Evolutionary conservation across 805 yeast genomes (phyloP).

Genomic region (Lachancea lanzarotensis): DNA sequence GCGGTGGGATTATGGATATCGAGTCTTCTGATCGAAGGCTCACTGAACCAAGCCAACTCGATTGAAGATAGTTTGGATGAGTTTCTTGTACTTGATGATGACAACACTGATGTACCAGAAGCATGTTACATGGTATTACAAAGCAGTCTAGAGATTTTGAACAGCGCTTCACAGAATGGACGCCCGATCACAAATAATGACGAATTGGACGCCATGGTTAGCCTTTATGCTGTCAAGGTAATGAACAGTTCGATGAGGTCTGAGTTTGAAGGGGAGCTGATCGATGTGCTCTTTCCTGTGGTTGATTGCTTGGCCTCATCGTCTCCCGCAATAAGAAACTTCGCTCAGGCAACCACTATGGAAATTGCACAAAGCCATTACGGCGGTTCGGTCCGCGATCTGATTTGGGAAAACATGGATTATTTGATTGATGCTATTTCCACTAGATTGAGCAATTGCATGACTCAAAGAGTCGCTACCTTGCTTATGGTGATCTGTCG

Average conservation of each 20-base stretch:
- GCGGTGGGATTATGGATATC: constrained; percentile 36
- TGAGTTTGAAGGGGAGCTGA: constrained; percentile 48
- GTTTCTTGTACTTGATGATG: constrained; percentile 10
- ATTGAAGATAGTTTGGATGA: constrained; percentile 11
- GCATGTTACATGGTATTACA: constrained; percentile 32
- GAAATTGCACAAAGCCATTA: constrained; percentile 48
- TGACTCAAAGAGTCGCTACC: constrained; percentile 67
- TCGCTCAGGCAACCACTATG: constrained; percentile 47
- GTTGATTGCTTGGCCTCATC: constrained; percentile 64
- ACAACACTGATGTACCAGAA: constrained; percentile 20
- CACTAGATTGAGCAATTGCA: constrained; percentile 56
- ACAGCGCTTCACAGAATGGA: constrained; percentile 27
- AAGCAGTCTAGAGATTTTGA: constrained; percentile 39
- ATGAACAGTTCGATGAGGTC: constrained; percentile 19
- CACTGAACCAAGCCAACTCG: constrained; percentile 16
- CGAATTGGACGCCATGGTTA: constrained; percentile 19
- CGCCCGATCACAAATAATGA: constrained; percentile 14
- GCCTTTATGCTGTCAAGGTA: constrained; percentile 16
- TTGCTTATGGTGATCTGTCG: constrained; percentile 63
- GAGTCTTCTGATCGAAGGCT: constrained; percentile 29
- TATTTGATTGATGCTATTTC: constrained; percentile 79
- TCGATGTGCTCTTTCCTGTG: constrained; percentile 67
- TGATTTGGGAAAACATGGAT: constrained; percentile 67
- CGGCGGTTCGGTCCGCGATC: constrained; percentile 45
- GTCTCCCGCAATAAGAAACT: constrained; percentile 39